Evolutionary conservation across 2,329 filamentous ascomycete species (phyloP).

Genomic region (Arthroderma uncinatum): DNA sequence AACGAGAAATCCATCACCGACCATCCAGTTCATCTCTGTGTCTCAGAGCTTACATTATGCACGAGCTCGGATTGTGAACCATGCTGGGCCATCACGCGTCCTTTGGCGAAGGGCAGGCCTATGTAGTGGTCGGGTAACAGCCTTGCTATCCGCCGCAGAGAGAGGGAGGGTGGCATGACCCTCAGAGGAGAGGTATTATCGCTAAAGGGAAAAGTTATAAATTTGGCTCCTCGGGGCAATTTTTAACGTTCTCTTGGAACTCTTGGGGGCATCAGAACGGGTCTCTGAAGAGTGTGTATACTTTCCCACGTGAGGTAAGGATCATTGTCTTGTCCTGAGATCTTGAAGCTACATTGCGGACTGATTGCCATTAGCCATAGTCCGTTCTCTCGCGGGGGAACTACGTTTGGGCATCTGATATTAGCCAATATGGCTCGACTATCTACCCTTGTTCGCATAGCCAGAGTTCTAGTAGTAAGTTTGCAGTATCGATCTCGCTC

Average conservation of each 20-base stretch:
- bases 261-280: not conserved
- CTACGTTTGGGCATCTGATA: not conserved
- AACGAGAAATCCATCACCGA: not conserved
- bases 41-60: not conserved
- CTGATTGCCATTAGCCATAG: not conserved
- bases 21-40: not conserved
- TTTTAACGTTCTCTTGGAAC: not conserved
- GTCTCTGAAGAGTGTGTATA: not conserved
- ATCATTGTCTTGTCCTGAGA: too few relatives aligned
- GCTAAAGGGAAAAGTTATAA: constrained; percentile 1
- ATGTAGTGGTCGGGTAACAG: not conserved
- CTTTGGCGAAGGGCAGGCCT: not conserved
- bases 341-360: not conserved
- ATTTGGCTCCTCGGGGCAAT: not conserved
- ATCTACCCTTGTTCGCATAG: not conserved
- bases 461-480: not conserved
- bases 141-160: not conserved
- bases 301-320: not conserved
- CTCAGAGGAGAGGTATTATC: not conserved
- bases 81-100: not conserved
- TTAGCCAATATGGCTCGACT: not conserved
- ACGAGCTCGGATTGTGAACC: not conserved
- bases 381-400: not conserved
- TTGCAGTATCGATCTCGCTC: too few relatives aligned
- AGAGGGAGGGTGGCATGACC: not conserved